Conservation (phyloP, 495 filamentous ascomycete genomes). For the Cetradonia linearis region DNA sequence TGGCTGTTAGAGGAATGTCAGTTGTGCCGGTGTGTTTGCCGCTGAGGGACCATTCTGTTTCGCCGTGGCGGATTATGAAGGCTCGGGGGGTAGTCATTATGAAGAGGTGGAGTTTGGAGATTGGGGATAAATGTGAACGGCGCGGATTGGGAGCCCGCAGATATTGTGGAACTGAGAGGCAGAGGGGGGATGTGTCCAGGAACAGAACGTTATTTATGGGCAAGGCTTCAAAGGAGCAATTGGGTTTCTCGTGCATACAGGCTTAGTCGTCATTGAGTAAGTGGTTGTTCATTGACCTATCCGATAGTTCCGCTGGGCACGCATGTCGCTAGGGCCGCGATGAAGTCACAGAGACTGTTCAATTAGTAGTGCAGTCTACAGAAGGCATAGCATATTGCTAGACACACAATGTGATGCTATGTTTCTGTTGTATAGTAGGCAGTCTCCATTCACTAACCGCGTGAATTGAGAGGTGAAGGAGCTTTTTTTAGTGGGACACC, state of each 20-base stretch:
- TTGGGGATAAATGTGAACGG: background rate
- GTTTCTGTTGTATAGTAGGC: background rate
- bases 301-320: slow-evolving; percentile 3
- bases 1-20: slow-evolving; percentile 76
- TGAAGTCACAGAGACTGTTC: no score
- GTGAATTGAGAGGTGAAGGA: background rate
- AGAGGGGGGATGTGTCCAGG: background rate
- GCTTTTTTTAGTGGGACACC: background rate
- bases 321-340: slow-evolving; percentile 8
- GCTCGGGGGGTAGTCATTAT: slow-evolving; percentile 60
- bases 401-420: background rate
- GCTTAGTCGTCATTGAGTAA: slow-evolving; percentile 10
- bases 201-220: background rate
- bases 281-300: slow-evolving; percentile 7
- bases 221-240: background rate
- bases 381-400: background rate
- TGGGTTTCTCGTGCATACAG: background rate
- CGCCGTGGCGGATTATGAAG: slow-evolving; percentile 89
- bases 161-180: background rate
- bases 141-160: background rate
- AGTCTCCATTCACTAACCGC: background rate
- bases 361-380: background rate
- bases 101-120: background rate
- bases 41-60: slow-evolving; percentile 95
- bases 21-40: slow-evolving; percentile 81